A percentile compares a stretch with the other conserved stretches of the same genome.
These are phyloP conservation scores for Raddia guianensis DNA, from an alignment of 176 grass and related monocot genomes.

Conservation along the genomic window DNA sequence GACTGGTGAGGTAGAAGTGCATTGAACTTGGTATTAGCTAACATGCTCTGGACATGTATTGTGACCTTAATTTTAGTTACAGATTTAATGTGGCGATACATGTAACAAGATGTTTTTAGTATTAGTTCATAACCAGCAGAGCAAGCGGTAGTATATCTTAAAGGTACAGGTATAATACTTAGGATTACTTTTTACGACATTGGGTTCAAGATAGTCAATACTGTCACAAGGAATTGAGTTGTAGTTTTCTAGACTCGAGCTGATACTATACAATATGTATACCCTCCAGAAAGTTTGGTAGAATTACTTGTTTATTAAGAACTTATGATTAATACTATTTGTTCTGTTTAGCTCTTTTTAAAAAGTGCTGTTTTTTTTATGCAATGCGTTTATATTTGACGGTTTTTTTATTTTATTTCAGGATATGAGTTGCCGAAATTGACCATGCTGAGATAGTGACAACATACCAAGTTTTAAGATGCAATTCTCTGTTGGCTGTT, in stretches of 20 bases:
- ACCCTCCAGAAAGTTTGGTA: background rate
- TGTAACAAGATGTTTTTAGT: background rate
- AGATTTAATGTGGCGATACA: background rate
- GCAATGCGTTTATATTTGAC: background rate
- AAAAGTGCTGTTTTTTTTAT: background rate
- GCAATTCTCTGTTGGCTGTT: slow-evolving; percentile 29
- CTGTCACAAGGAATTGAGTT: background rate
- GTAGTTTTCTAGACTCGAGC: background rate
- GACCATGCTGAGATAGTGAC: slow-evolving; percentile 1
- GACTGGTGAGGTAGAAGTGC: background rate
- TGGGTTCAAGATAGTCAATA: background rate
- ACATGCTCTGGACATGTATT: background rate
- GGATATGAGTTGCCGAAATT: slow-evolving; percentile 33
- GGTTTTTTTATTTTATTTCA: slow-evolving; percentile 41
- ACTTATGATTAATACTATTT: background rate
- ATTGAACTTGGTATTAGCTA: background rate
- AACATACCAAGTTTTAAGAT: slow-evolving; percentile 21
- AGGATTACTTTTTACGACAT: background rate
- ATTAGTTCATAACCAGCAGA: background rate
- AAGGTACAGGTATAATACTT: background rate
- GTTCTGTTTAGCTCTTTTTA: background rate
- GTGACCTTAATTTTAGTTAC: background rate
- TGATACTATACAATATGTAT: background rate
- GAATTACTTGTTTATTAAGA: background rate
- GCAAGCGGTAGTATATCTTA: background rate